Base-by-base conservation (phyloP, 2,329 filamentous ascomycete genomes). In the Claviceps monticola region DNA sequence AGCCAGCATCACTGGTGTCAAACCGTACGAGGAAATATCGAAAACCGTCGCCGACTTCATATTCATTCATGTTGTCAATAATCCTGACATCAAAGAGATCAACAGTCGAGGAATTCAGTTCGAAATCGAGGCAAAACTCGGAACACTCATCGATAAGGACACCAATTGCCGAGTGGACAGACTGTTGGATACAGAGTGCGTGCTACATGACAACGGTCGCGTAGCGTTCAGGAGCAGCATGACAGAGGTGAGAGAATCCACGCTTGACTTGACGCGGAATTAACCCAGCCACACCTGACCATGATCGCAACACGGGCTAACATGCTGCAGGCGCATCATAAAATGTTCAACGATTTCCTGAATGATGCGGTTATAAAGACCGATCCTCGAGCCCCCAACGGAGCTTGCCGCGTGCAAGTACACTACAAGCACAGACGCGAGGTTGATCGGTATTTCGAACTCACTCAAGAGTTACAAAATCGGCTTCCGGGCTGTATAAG, bases 91-190 rank as follows among this genome's bases (percentile, higher is more conserved):
- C 39, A 75, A 75, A 36, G 80, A 85, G 58, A 77, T 85, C 19
- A 67, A 72, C 16, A 76, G 77, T 49, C 75, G 78, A 16, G 81
- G 80, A 6, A 83, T 89, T 14, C 78, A 88, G 54, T 82, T 96
- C 50, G 93, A 98, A 67, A 86, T 98, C 51, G 93, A 98, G 69
- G 93, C 89, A 9, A 97, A 97, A 66, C 74, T 97, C 47, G 93
- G 93, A 17, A 84, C 82, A 26, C 74, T 97, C 14, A 79, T 91
- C 53, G 83, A 88, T 64, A 82, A 80, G 62, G 78, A 83, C 55
- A 86, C 80, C 6, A 79, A 84, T 52, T 74, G 82, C 46, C 78
- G 88, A n/a, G 71, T 90, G 26, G 71, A 76, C 9, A 68, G 90
- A 9, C 79, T 80, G 5, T 74, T 93, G 4, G 66, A 75, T 21